These are phyloP conservation scores for Apodospora peruviana DNA, from an alignment of 495 filamentous ascomycete species.

Conservation along the genomic window DNA sequence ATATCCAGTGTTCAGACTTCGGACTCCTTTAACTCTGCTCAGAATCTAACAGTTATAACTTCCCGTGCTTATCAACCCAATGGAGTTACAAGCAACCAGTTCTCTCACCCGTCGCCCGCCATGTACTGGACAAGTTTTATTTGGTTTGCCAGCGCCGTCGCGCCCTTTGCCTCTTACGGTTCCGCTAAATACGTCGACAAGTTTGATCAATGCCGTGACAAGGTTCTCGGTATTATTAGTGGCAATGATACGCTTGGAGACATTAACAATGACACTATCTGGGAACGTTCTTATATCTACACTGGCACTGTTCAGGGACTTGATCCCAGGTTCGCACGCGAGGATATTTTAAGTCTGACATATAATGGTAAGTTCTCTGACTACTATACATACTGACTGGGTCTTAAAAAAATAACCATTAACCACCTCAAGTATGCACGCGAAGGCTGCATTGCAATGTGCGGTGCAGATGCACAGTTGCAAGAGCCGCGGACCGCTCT, in stretches of 20 bases:
- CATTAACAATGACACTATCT: not conserved
- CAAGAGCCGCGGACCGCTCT: not conserved
- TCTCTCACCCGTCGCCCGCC: too few species aligned
- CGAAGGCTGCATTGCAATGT: conserved; percentile 2
- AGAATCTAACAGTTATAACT: too few species aligned
- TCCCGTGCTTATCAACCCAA: too few species aligned
- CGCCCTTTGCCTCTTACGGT: too few species aligned
- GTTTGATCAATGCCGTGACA: too few species aligned
- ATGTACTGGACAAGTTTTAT: too few species aligned
- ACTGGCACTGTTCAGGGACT: not conserved
- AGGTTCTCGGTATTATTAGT: not conserved
- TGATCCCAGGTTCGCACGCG: not conserved
- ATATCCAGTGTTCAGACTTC: too few species aligned
- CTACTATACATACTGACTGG: too few species aligned
- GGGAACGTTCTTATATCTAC: not conserved
- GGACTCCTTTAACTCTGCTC: too few species aligned
- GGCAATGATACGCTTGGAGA: not conserved
- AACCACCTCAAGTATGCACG: not conserved
- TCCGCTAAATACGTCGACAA: too few species aligned
- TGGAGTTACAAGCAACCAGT: too few species aligned
- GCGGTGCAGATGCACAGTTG: not conserved
- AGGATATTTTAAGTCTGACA: not conserved
- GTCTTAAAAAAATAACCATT: not conserved
- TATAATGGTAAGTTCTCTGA: not conserved
- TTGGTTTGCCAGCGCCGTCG: too few species aligned